These are phyloP conservation scores for Saksenaea oblongispora DNA, from an alignment of 371 early-diverging fungal species.

Conservation along the genomic window DNA sequence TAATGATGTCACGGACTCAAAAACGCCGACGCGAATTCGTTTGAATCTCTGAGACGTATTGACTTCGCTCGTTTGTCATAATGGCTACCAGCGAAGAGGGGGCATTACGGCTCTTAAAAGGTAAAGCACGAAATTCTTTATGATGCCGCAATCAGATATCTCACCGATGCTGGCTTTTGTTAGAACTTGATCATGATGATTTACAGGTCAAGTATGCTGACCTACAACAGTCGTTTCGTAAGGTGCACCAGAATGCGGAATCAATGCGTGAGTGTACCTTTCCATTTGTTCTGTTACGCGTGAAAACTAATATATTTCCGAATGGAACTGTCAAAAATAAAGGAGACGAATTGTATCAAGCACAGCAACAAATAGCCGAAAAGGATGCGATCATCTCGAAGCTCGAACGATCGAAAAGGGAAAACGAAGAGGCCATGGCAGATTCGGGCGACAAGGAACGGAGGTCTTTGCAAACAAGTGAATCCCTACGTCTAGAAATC, in stretches of 20 bases:
- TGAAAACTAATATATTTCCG: background rate
- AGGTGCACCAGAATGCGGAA: background rate
- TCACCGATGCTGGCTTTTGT: background rate
- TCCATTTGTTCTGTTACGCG: background rate
- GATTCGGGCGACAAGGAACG: background rate
- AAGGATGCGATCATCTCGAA: conserved; percentile 1
- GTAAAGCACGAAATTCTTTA: background rate
- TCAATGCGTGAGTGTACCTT: background rate
- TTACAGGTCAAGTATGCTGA: background rate
- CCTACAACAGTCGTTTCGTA: background rate
- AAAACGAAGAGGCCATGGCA: background rate
- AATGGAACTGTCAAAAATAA: background rate
- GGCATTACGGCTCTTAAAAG: background rate
- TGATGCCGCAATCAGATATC: background rate
- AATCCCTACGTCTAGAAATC: background rate
- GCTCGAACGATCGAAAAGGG: background rate
- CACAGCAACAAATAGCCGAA: background rate
- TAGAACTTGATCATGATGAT: conserved; percentile 1
- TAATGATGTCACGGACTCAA: background rate
- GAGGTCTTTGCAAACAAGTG: background rate
- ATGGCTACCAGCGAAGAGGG: background rate
- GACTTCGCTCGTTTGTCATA: background rate
- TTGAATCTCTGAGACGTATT: background rate
- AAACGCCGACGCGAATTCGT: background rate
- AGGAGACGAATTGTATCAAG: background rate